These are phyloP conservation scores for Triticum monococcum DNA, from an alignment of 176 grass and related monocot species.

Conservation along the genomic window DNA sequence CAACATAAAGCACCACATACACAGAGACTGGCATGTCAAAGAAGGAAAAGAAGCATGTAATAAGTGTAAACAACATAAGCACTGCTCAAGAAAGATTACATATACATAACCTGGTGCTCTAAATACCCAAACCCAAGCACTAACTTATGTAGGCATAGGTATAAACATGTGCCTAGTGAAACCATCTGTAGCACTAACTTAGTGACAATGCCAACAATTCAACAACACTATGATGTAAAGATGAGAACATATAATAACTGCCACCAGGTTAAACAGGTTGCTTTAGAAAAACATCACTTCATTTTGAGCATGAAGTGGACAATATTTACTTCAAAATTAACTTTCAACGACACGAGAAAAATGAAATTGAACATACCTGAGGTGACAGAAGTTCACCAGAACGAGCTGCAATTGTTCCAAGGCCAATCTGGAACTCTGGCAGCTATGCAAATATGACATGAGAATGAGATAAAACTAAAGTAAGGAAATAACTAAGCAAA, in stretches of 20 bases:
- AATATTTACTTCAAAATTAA: not conserved
- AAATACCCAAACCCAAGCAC: not conserved
- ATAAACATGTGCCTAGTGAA: not conserved
- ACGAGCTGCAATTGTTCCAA: conserved; percentile 68
- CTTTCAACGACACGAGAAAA: not conserved
- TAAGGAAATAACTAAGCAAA: not conserved
- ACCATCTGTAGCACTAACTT: conserved; percentile 12
- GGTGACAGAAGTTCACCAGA: conserved; percentile 74
- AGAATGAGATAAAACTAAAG: conserved; percentile 25
- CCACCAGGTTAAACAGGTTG: not conserved
- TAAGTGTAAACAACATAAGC: not conserved
- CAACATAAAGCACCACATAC: conserved; percentile 20
- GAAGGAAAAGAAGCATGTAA: not conserved
- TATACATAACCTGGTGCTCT: not conserved
- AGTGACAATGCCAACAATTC: not conserved
- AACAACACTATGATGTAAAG: not conserved
- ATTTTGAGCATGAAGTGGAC: conserved; percentile 8
- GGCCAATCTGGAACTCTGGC: conserved; percentile 89
- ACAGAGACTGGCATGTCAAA: conserved; percentile 17
- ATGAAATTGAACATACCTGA: conserved; percentile 49
- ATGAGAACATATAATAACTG: conserved; percentile 11
- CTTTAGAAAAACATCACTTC: not conserved
- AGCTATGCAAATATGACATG: conserved; percentile 49
- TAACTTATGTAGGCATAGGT: not conserved
- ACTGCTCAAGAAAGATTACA: not conserved